Base-by-base conservation (phyloP, 2,329 filamentous ascomycete species). In the Aureobasidium subglaciale region DNA sequence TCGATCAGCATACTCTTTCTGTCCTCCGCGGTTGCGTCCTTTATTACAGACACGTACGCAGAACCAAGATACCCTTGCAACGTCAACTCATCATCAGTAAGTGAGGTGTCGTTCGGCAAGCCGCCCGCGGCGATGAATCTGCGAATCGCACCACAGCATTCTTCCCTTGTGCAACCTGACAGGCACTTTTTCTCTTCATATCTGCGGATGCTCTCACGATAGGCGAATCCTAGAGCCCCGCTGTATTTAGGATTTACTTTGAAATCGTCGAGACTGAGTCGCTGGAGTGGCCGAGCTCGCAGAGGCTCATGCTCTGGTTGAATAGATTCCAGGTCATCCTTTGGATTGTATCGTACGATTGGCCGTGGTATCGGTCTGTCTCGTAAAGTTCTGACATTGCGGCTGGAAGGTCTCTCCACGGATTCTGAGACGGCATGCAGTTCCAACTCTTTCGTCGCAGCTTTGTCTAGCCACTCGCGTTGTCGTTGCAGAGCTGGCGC, bases 161-260 rank as follows among this genome's bases (percentile, higher is more conserved):
- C 79, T 55, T 84, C 79, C 52, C 86, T 82, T 2, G 83, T 85
- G 66, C 91, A 96, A 11, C 87, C 88, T 2, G 83, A 78, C 9
- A 95, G 75, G 58, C 82, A 85, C 48, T 84, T 81, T 32, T 89
- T 84, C 37, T 86, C 82, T 9, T 82, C 79, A 60, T 79, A 85
- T 55, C 80, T 81, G 52, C 90, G 84, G 13, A 95, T 80, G 0
- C 90, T 85, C 57, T 92, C 86, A 1, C 79, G 75, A 66, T 83
- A 95, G 10, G 89, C 88, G 68, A 82, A 89, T 54, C 84, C 79
- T 4, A 56, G 15, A 2, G 88, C 87, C 38, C 86, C 78, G 60
- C 91, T 92, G 61, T 76, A 79, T 4, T 75, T 73, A 0, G 88
- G 85, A 60, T 96, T 95, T 63, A 93, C 76, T 67, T 86, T 92